A percentile compares a stretch with the other conserved stretches of the same genome.
These are phyloP conservation scores for Podospora comata DNA, from an alignment of 495 filamentous ascomycete genomes.

Conservation along the genomic window DNA sequence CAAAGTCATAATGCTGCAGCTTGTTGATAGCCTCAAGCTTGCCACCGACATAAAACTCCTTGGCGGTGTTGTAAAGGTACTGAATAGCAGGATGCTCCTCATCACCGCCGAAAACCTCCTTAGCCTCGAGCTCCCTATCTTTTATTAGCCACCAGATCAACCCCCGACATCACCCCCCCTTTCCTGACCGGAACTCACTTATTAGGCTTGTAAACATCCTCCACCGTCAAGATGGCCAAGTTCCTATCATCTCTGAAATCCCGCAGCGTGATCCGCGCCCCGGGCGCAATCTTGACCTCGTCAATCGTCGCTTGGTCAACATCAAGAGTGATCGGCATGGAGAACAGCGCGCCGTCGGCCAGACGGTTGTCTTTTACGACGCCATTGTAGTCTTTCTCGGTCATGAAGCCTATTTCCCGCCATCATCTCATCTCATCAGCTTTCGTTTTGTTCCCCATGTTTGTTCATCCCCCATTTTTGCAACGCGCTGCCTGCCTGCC, in stretches of 20 bases:
- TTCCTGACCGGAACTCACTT: conserved; percentile 60
- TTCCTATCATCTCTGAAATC: conserved; percentile 96
- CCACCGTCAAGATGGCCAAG: conserved; percentile 90
- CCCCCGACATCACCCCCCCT: conserved; percentile 19
- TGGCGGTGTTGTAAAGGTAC: conserved; percentile 73
- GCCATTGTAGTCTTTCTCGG: conserved; percentile 88
- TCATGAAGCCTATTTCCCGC: conserved; percentile 78
- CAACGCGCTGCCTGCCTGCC: neutral
- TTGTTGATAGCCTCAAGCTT: conserved; percentile 92
- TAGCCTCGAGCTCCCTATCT: conserved; percentile 75
- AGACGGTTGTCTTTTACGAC: conserved; percentile 86
- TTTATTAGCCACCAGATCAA: conserved; percentile 10
- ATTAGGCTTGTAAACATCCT: conserved; percentile 93
- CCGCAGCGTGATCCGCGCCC: conserved; percentile 77
- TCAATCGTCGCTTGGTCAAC: conserved; percentile 69
- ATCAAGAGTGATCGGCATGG: conserved; percentile 95
- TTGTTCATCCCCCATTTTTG: neutral
- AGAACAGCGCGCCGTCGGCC: conserved; percentile 86
- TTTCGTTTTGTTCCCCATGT: neutral
- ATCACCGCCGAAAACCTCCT: conserved; percentile 93
- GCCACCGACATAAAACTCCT: conserved; percentile 91
- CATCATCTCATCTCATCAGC: conserved; percentile 16
- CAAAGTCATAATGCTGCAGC: conserved; percentile 98
- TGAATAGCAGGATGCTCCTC: conserved; percentile 88
- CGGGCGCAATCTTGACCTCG: conserved; percentile 67